Conservation (phyloP, 805 yeast genomes). For the Blastobotrys mokoenaii region DNA sequence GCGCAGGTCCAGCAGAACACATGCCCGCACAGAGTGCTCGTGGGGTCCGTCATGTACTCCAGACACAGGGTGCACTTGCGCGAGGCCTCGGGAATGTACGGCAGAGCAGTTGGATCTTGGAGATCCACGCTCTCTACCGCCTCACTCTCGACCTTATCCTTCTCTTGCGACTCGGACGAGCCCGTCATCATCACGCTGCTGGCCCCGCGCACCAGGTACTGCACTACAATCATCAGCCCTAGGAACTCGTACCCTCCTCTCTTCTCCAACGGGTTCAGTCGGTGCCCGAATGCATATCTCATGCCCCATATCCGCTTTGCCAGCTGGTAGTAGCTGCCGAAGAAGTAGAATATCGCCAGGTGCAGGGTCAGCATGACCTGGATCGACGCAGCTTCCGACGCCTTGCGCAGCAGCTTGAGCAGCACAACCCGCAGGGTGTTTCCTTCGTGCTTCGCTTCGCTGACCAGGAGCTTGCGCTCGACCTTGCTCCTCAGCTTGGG, state of each 20-base stretch:
- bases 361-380: constrained; percentile 54
- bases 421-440: background rate
- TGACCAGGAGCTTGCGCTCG: constrained; percentile 3
- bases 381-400: constrained; percentile 7
- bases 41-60: constrained; percentile 69
- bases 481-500: constrained; percentile 16
- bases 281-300: constrained; percentile 48
- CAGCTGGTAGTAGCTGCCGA: constrained; percentile 72
- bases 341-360: constrained; percentile 72
- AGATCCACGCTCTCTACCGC: constrained; percentile 37
- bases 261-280: constrained; percentile 22
- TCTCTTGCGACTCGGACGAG: constrained; percentile 6
- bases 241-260: constrained; percentile 52
- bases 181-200: constrained; percentile 1
- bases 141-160: constrained; percentile 8
- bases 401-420: background rate
- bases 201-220: constrained; percentile 15
- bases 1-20: constrained; percentile 89
- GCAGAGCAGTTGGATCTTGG: constrained; percentile 45
- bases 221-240: constrained; percentile 35
- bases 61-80: constrained; percentile 81
- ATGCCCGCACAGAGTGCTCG: constrained; percentile 88
- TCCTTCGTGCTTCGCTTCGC: too few relatives aligned
- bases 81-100: constrained; percentile 61
- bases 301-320: constrained; percentile 72